These are phyloP conservation scores for Fimicolochytrium jonesii DNA, from an alignment of 192 early-diverging fungal species.

Conservation along the genomic window DNA sequence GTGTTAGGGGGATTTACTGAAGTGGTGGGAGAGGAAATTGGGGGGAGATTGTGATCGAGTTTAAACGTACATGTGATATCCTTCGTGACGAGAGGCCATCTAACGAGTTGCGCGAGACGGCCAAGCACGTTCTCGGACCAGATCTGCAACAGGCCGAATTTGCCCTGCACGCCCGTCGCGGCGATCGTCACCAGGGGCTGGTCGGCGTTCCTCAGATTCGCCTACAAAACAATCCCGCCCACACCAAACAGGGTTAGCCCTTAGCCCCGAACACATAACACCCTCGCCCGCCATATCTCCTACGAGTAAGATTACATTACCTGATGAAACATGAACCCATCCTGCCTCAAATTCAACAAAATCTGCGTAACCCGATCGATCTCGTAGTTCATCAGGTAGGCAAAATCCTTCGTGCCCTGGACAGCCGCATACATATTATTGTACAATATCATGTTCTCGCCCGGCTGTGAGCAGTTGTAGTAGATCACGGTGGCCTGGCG, in stretches of 20 bases:
- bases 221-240: no score
- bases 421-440: conserved; percentile 22
- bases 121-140: conserved; percentile 22
- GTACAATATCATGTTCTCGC: conserved; percentile 26
- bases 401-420: conserved; percentile 11
- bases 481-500: conserved; percentile 37
- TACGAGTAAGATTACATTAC: no score
- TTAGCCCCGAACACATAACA: no score
- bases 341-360: conserved; percentile 29
- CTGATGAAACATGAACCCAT: conserved; percentile 42
- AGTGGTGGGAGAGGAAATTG: no score
- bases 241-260: no score
- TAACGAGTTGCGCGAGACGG: conserved; percentile 9
- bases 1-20: no score
- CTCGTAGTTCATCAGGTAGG: conserved; percentile 33
- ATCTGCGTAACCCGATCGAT: conserved; percentile 19
- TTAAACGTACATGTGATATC: no score
- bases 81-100: conserved; percentile 19
- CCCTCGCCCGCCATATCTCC: no score
- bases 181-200: conserved; percentile 22
- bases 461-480: conserved; percentile 20
- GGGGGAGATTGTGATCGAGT: no score
- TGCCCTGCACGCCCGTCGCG: conserved; percentile 10
- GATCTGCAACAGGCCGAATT: conserved; percentile 21
- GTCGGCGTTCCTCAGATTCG: conserved; percentile 30